Evolutionary conservation across 257 asterid species (phyloP).

Genomic region (Penstemon davidsonii): DNA sequence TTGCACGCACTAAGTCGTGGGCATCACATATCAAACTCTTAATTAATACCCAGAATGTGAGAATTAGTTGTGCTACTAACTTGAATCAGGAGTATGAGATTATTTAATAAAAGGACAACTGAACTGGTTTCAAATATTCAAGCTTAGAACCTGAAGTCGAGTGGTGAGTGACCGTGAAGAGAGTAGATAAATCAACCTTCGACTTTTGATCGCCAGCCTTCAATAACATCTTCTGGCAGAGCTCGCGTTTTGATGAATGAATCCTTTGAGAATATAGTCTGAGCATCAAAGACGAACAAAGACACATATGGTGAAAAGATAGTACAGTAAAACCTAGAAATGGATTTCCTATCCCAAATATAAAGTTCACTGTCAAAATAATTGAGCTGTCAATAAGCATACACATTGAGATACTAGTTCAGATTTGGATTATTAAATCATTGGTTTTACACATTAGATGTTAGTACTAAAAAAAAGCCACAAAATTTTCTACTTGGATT

Average conservation of each 20-base stretch:
- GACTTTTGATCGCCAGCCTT: slow-evolving; percentile 91
- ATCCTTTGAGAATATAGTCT: slow-evolving; percentile 75
- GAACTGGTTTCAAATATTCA: not conserved
- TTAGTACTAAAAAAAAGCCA: no score
- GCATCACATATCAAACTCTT: not conserved
- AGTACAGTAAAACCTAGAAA: no score
- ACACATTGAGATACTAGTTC: not conserved
- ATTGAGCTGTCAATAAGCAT: not conserved
- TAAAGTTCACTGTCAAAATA: not conserved
- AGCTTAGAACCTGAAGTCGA: slow-evolving; percentile 10
- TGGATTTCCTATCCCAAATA: not conserved
- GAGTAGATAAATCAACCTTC: slow-evolving; percentile 49
- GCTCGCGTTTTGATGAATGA: slow-evolving; percentile 80
- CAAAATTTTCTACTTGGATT: no score
- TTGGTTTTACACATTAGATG: no score
- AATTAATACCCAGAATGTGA: not conserved
- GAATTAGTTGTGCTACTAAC: not conserved
- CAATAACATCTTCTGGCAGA: slow-evolving; percentile 66
- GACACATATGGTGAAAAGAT: no score
- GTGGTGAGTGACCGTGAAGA: not conserved
- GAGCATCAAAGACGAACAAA: slow-evolving; percentile 26
- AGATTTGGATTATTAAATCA: no score
- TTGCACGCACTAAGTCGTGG: not conserved
- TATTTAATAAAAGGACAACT: not conserved
- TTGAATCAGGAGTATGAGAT: not conserved